Evolutionary conservation across 1,139 yeast genomes (phyloP), one percentile per base, ranked within the genome.

Genomic region (Scheffersomyces stambukii): DNA sequence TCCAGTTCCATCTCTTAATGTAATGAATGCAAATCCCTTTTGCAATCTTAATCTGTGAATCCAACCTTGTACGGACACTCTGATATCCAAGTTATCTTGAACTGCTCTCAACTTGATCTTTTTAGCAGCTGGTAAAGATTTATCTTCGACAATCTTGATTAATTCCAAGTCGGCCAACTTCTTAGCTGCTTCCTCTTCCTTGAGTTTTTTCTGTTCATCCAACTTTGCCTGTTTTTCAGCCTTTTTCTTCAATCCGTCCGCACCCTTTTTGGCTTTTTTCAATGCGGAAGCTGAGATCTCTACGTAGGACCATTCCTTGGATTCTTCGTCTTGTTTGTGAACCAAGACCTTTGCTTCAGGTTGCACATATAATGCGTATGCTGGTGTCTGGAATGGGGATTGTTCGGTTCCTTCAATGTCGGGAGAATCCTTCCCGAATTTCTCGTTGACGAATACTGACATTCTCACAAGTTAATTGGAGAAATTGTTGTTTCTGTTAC

Each of bases 231-330:
- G 84, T 66, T 89, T 89, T 48, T 83, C 93, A 29, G 77, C 81
- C 62, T 89, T 93, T 66, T 89, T 91, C 60, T 76, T 85, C 43
- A 91, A 65, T 5, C 95, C 91, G 23, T 89, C 97, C 38, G 84
- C 91, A 35, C 96, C 96, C 59, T 93, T 93, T 61, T 85, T 85
- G 47, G 98, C 97, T 63, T 89, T 91, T 65, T 93, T 93, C 52
- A 89, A 66, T 5, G 96, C 97, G 29, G 94, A 79, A 4, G 96
- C 88, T n/a, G 91, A 70, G 48, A 93, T 88, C 47, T 82, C 91
- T 42, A 66, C 73, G 55, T 75, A 93, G 21, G 58, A 78, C 34
- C 55, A 70, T 37, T 69, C 72, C 35, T 65, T 71, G 8, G 62
- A 46, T 6, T 16, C 16, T 8, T 35, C 32, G 16, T 76, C 88